phyloP scores from a whole-genome alignment of 352 stramenopile genomes.

The Phytophthora ohioensis region DNA sequence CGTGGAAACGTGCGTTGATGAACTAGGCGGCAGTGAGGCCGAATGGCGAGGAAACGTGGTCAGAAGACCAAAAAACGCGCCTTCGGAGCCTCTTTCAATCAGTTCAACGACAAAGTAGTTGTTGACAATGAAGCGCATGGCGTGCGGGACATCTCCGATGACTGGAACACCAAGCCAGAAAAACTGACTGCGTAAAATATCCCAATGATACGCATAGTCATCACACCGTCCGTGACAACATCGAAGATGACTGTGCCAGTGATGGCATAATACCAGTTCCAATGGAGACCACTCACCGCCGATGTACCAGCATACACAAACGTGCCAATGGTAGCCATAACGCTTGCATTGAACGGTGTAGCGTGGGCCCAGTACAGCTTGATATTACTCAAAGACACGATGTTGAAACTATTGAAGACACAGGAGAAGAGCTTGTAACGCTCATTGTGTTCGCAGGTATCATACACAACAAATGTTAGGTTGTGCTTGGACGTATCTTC shows the following conservation, averaged over 20 bases:
- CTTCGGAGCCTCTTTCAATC: no score
- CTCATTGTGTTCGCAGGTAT: no score
- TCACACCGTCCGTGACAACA: conserved; percentile 27
- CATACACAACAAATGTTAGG: no score
- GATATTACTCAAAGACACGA: no score
- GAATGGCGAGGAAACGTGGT: conserved; percentile 26
- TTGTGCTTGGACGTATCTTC: no score
- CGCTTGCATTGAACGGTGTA: conserved; percentile 44
- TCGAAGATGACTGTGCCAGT: conserved; percentile 38
- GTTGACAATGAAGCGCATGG: conserved; percentile 56
- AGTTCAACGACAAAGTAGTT: conserved; percentile 58
- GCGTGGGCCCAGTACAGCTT: no score
- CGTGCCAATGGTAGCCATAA: conserved; percentile 55
- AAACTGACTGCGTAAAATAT: background rate
- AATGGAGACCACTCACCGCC: conserved; percentile 49
- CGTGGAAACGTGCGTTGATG: conserved; percentile 55
- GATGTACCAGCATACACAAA: conserved; percentile 51
- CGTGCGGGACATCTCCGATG: conserved; percentile 51
- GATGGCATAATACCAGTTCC: conserved; percentile 63
- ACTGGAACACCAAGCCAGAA: conserved; percentile 10
- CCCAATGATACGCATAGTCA: no score
- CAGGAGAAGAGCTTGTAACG: no score
- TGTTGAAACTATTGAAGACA: no score
- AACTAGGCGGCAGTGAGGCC: conserved; percentile 52
- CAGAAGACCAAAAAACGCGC: no score